Evolutionary conservation across 768 basidiomycete genomes (phyloP).

Genomic region (Serendipita sp.): DNA sequence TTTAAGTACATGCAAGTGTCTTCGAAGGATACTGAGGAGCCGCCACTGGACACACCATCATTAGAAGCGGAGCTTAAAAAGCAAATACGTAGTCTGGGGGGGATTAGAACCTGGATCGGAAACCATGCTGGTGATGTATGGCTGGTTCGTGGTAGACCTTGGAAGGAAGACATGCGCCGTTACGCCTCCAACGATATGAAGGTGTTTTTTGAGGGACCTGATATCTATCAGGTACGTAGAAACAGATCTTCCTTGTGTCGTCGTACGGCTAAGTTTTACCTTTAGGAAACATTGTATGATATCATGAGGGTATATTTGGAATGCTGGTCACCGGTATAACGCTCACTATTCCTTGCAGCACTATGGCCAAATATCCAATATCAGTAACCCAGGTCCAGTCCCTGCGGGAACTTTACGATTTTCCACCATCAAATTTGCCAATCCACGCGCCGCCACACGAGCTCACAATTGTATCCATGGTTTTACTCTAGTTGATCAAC

Average conservation of each 20-base stretch:
- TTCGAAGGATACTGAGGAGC: slow-evolving; percentile 19
- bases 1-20: slow-evolving; percentile 36
- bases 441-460: slow-evolving; percentile 10
- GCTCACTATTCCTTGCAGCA: slow-evolving; percentile 29
- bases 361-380: slow-evolving; percentile 62
- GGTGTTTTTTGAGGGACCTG: slow-evolving; percentile 80
- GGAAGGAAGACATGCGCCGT: slow-evolving; percentile 79
- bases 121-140: slow-evolving; percentile 36
- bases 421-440: slow-evolving; percentile 43
- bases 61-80: slow-evolving; percentile 33
- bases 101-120: slow-evolving; percentile 48
- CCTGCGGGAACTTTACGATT: slow-evolving; percentile 52
- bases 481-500: not conserved
- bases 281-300: slow-evolving; percentile 47
- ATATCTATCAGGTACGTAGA: slow-evolving; percentile 40
- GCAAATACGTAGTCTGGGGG: slow-evolving; percentile 31
- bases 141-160: slow-evolving; percentile 63
- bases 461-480: not conserved
- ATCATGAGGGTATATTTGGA: slow-evolving; percentile 48
- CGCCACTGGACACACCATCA: slow-evolving; percentile 22
- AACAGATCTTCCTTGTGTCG: not conserved
- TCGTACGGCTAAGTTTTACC: not conserved
- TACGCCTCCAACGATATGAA: slow-evolving; percentile 58
- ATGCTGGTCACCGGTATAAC: not conserved
- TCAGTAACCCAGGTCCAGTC: slow-evolving; percentile 40